phyloP scores from a whole-genome alignment of 768 basidiomycete genomes.

The Trametes coccinea region DNA sequence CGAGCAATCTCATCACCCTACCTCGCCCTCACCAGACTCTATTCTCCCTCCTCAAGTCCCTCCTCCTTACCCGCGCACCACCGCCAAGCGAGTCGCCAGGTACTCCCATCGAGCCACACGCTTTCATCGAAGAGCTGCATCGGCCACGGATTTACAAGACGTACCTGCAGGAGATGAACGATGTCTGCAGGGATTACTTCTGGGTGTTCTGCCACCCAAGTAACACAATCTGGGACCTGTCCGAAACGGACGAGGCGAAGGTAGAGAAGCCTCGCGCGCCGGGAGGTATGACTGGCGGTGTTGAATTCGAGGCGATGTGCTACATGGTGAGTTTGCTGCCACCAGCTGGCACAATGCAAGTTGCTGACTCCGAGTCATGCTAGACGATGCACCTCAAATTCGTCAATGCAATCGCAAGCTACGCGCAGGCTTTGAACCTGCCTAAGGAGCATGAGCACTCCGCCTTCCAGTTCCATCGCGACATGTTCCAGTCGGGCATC shows the following conservation, averaged over 20 bases:
- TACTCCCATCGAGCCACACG: constrained; percentile 67
- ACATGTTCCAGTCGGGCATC: constrained; percentile 88
- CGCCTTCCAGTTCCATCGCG: constrained; percentile 79
- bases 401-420: constrained; percentile 74
- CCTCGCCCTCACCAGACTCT: constrained; percentile 72
- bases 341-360: not conserved
- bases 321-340: constrained; percentile 70
- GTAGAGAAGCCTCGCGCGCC: constrained; percentile 93
- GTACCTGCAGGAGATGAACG: constrained; percentile 81
- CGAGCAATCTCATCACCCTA: constrained; percentile 57
- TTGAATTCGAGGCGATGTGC: constrained; percentile 95
- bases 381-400: constrained; percentile 89
- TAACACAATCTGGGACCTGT: constrained; percentile 87
- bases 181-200: constrained; percentile 91
- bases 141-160: constrained; percentile 74
- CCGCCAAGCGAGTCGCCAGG: constrained; percentile 63
- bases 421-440: constrained; percentile 63
- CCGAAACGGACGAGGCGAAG: constrained; percentile 78
- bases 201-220: constrained; percentile 97
- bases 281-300: constrained; percentile 97
- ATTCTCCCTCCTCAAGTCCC: constrained; percentile 71
- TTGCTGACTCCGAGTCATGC: not conserved
- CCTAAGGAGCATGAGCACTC: constrained; percentile 71
- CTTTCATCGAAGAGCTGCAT: constrained; percentile 76
- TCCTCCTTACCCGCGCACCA: constrained; percentile 74